phyloP scores from a whole-genome alignment of 495 filamentous ascomycete species.

The Hypoxylon perforatum region DNA sequence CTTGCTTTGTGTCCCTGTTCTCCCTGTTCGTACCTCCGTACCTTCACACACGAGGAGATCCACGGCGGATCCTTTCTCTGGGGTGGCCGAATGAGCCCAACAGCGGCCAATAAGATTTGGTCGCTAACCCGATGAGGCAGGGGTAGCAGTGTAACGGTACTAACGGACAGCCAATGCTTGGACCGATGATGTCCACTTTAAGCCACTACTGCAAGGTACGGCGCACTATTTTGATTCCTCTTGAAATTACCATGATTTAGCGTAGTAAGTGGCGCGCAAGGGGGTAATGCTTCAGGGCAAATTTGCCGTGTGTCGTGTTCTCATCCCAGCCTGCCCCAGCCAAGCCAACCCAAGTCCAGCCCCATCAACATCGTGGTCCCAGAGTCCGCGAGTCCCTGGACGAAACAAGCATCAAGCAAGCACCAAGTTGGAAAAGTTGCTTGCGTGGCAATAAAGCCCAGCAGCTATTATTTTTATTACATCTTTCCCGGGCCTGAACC shows the following conservation, averaged over 20 bases:
- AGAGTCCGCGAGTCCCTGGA: neutral
- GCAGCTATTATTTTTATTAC: conserved; percentile 3
- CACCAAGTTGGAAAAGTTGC: conserved; percentile 32
- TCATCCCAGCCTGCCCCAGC: neutral
- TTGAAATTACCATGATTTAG: conserved; percentile 38
- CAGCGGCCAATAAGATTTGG: conserved; percentile 5
- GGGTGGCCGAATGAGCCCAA: conserved; percentile 10
- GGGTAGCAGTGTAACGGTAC: conserved; percentile 20
- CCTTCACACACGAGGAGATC: conserved; percentile 1
- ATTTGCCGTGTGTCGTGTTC: conserved; percentile 3
- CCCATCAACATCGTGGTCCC: no score
- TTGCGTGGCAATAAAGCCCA: conserved; percentile 23
- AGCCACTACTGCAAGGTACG: conserved; percentile 42
- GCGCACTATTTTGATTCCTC: conserved; percentile 37
- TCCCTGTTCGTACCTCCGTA: neutral
- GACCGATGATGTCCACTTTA: conserved; percentile 23
- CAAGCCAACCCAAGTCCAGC: no score
- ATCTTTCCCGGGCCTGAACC: conserved; percentile 2
- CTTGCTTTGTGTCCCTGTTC: conserved; percentile 5
- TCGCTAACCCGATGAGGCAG: conserved; percentile 24
- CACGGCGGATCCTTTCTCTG: conserved; percentile 32
- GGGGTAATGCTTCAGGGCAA: conserved; percentile 7
- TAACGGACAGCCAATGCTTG: conserved; percentile 26
- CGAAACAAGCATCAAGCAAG: conserved; percentile 11
- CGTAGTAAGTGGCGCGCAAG: conserved; percentile 21